Evolutionary conservation across 495 filamentous ascomycete genomes (phyloP), one percentile per base, ranked within the genome.

Genomic region (Rhypophila decipiens): DNA sequence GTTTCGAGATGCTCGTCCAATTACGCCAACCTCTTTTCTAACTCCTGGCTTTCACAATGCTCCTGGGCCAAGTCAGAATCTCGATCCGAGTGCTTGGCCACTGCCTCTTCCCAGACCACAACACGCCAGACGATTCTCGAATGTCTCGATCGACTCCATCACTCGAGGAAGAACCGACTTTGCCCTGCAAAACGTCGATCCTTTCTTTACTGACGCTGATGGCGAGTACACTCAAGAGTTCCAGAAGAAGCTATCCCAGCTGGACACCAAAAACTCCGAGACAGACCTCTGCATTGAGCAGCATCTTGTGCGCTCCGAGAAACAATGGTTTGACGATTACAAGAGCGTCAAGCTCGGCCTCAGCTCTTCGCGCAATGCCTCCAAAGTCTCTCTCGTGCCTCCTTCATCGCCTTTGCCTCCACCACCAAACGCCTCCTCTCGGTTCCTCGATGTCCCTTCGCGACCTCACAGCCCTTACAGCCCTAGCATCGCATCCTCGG

Each of bases 291-390:
- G 79, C 53, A 78, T 83, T 44, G 80, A 82, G 46, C 68, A 73
- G n/a, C 80, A 74, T 52, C 56, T 84, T 23, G 69, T 65, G 29
- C 74, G 76, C 58, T 74, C 72, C 34, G 80, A 84, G 58, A 79
- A 76, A 57, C 67, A 77, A 33, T 84, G 77, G 73, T 82, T 79
- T 57, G 69, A 68, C 44, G 60, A 69, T n/a, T 77, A 73, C 51
- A 68, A 66, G 44, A 60, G 74, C 24, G 75, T 75, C 17, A 79
- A 78, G 78, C 41, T 53, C 21, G 49, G 31, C 44, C 21, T 47
- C 23, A 47, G 35, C 36, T 23, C 33, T 36, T 15, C 24, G 35
- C 27, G 13, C 3, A 15, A 22, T n/a, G 15, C 29, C 12, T 36
- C 36, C 10, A 38, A n/a, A n/a, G n/a, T n/a, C n/a, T n/a, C n/a